phyloP scores from a whole-genome alignment of 164 flowering plant species.

The Euptelea pleiosperma region DNA sequence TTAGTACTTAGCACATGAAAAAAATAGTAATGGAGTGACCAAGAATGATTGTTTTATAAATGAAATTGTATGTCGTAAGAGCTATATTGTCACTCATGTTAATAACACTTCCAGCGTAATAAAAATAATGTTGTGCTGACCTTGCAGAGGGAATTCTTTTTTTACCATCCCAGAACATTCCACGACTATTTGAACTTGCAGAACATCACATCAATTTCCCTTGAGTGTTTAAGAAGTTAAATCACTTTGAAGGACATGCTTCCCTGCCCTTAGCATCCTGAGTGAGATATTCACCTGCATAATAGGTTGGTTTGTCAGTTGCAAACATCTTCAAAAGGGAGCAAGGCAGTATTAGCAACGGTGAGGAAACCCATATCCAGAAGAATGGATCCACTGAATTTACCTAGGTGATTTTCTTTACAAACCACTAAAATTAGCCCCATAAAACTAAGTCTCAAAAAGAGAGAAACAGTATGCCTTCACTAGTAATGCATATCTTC shows the following conservation, averaged over 20 bases:
- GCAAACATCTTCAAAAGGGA: too few species aligned
- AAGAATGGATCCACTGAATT: too few species aligned
- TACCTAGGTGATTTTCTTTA: too few species aligned
- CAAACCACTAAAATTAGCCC: too few species aligned
- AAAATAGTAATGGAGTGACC: neutral
- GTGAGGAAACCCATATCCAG: too few species aligned
- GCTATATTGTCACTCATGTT: too few species aligned
- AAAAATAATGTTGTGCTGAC: neutral
- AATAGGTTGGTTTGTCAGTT: conserved; percentile 7
- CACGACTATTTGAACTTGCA: neutral
- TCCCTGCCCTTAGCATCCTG: conserved; percentile 81
- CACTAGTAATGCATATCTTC: conserved; percentile 69
- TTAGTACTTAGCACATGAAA: conserved; percentile 8
- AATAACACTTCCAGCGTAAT: neutral
- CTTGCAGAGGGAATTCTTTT: neutral
- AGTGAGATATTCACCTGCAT: conserved; percentile 83
- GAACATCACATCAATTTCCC: neutral
- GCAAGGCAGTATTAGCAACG: too few species aligned
- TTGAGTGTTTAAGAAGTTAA: neutral
- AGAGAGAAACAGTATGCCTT: conserved; percentile 43
- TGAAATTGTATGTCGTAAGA: too few species aligned
- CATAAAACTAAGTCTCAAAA: neutral
- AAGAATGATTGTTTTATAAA: too few species aligned
- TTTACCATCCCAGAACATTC: neutral
- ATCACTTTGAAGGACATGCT: conserved; percentile 95